phyloP scores from a whole-genome alignment of 1,284 basidiomycete species.

The Trametes versicolor region DNA sequence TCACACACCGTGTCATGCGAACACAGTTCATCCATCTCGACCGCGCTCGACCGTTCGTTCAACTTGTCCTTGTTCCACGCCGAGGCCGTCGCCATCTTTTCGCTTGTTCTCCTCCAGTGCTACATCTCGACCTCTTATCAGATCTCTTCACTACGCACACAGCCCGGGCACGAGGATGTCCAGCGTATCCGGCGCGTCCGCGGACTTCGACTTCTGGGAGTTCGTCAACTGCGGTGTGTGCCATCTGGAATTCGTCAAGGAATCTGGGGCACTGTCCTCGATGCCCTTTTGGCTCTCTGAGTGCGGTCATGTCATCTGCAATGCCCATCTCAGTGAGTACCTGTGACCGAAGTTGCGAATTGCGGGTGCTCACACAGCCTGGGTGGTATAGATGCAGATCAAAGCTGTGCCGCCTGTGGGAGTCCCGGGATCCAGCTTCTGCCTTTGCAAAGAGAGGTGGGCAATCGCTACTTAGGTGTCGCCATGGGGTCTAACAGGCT shows the following conservation, averaged over 20 bases:
- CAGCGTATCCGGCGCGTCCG: slow-evolving; percentile 22
- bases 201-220: slow-evolving; percentile 76
- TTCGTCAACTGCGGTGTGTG: slow-evolving; percentile 77
- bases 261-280: slow-evolving; percentile 56
- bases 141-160: background rate
- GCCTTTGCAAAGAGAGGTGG: slow-evolving; percentile 77
- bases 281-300: slow-evolving; percentile 87
- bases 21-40: background rate
- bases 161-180: slow-evolving; percentile 26
- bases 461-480: slow-evolving; percentile 19
- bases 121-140: slow-evolving; percentile 2
- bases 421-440: slow-evolving; percentile 69
- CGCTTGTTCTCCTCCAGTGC: background rate
- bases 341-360: background rate
- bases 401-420: slow-evolving; percentile 75
- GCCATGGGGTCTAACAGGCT: slow-evolving; percentile 2
- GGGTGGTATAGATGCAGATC: slow-evolving; percentile 62
- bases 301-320: slow-evolving; percentile 85
- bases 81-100: background rate
- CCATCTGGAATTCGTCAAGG: slow-evolving; percentile 65
- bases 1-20: background rate
- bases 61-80: slow-evolving; percentile 11
- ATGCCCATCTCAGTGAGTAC: slow-evolving; percentile 79
- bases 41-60: background rate
- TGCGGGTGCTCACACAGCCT: background rate